Base-by-base conservation (phyloP, 768 basidiomycete genomes). In the Amanita rubescens region DNA sequence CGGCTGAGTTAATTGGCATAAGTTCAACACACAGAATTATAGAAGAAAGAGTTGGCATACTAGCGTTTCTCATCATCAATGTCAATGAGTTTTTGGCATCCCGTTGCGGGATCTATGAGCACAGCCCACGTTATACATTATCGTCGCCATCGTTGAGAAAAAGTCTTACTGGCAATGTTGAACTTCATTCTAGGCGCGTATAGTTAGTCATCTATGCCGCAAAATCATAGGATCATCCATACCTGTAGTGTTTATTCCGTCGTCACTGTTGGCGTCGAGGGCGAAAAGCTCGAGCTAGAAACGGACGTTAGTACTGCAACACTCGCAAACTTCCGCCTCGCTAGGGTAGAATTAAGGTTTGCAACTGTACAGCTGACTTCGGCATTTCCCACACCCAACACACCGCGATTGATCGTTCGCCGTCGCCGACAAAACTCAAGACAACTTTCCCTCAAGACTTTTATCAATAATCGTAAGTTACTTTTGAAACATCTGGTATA, bases 1-100 rank as follows among this genome's bases (percentile, higher is more conserved):
- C 93, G 93, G 75, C 91, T 94, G 68, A 42, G 34, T 15, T 49
- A 45, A 35, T 22, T 14, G 15, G 24, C 0, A 25, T 30, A 4
- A 14, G 15, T 15, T 44, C 14, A 41, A 34, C 37, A 60, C 30
- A n/a, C 48, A 43, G n/a, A 24, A 9, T 37, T 5, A 15, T 15
- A 12, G 25, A 44, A 22, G 37, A 51, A 32, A 24, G 8, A 35
- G 25, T 3, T 6, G 3, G 70, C 87, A 66, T 67, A 90, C 88
- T 71, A 87, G 76, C 82, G 78, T 67, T 80, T 85, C 76, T 95
- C 94, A 67, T 95, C 91, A 63, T 95, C 94, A 70, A 94, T 66
- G 67, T 94, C 93, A 77, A 95, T 72, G 70, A 87, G 83, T 79
- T 97, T 98, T 87, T 96, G 94, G 66, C 86, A 86, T 71, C 94